Base-by-base conservation (phyloP, 1,284 basidiomycete species). In the Boletellus deceptivus region DNA sequence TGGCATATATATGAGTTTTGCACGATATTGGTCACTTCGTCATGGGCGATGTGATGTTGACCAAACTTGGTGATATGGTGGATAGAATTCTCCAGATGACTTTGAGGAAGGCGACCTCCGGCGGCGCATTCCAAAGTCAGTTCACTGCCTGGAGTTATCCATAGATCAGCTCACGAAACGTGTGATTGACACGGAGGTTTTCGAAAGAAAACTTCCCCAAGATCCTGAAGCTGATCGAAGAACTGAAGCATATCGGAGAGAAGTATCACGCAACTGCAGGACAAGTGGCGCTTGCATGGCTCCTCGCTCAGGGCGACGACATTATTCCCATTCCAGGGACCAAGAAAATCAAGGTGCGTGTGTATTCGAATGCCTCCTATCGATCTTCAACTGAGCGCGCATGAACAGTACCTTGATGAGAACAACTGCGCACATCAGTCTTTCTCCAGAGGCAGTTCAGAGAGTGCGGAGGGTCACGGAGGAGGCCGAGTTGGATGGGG, bases 221-320 rank as follows among this genome's bases (percentile, higher is more conserved):
- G 49, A 75, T 80, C 48, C 58, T 77, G 45, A 60, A 67, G 16
- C 55, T 80, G 4, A 72, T 65, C 3, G 66, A 74, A 2, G 63
- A 64, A 27, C 49, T 79, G 8, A 56, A 61, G 11, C 44, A 50
- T 9, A 50, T 75, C 20, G 73, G 72, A 1, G 54, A 63, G 17
- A 54, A 55, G 48, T 65, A 72, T 49, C 52, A 56, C 3, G 64
- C 67, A 3, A 76, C 75, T 0, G 54, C 74, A 0, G 71, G 75
- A 2, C 78, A 81, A 59, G 62, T 80, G 8, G 56, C 68, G 0
- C 64, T 81, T 3, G 76, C 78, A 0, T 80, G 78, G 77, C 53
- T 76, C 29, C 62, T 72, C 17, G 65, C 67, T 9, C 72, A 70
- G 57, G 71, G 68, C 17, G 62, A 65, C n/a, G 69, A 71, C 46